Conservation (phyloP, 192 early-diverging fungal species). For the Backusella australiensis region DNA sequence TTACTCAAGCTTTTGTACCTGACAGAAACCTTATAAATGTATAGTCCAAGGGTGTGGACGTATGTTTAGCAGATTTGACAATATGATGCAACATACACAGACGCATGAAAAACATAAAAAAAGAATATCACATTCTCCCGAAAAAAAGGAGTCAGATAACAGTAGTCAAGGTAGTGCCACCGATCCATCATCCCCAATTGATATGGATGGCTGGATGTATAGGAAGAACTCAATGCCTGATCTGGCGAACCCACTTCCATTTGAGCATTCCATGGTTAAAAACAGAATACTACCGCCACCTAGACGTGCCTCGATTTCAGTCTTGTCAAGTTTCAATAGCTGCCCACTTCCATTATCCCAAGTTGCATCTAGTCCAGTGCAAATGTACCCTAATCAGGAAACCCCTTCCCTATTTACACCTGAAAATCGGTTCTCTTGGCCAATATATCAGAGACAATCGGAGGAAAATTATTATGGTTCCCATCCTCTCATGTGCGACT, state of each 20-base stretch:
- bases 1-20: slow-evolving; percentile 16
- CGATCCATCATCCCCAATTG: neutral
- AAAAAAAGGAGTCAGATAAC: neutral
- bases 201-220: neutral
- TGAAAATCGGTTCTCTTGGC: slow-evolving; percentile 1
- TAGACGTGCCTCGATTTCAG: neutral
- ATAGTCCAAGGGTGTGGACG: slow-evolving; percentile 53
- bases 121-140: neutral
- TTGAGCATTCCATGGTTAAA: slow-evolving; percentile 9
- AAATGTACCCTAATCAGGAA: neutral
- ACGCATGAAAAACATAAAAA: slow-evolving; percentile 39
- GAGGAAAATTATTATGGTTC: neutral
- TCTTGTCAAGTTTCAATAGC: neutral
- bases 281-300: neutral
- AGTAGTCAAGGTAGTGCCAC: neutral
- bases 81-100: slow-evolving; percentile 71
- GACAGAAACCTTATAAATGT: slow-evolving; percentile 63
- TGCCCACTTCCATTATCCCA: neutral
- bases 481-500: neutral
- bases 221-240: neutral
- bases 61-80: slow-evolving; percentile 68
- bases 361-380: neutral
- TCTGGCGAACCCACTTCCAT: neutral
- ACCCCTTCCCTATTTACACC: neutral
- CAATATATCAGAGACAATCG: neutral